Conservation (phyloP, 2,329 filamentous ascomycete genomes). For the Penicillium digitatum region DNA sequence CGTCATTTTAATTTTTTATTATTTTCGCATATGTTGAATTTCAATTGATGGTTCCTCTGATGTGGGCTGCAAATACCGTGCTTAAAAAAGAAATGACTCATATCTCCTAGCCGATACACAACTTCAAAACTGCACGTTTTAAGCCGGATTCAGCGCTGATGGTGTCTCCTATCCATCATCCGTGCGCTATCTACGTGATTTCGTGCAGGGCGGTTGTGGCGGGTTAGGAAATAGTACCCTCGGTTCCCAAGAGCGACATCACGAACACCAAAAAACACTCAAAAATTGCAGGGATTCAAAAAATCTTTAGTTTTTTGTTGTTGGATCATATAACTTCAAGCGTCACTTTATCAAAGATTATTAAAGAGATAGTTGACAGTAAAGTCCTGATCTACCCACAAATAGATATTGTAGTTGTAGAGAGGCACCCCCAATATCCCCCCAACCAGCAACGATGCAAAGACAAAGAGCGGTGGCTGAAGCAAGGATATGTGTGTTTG, state of each 20-base stretch:
- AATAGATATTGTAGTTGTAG: background rate
- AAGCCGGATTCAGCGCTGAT: background rate
- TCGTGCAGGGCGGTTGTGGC: conserved; percentile 22
- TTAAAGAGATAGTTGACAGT: conserved; percentile 7
- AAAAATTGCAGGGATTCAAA: background rate
- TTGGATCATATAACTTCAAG: background rate
- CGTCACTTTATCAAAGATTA: conserved; percentile 19
- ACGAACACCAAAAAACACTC: background rate
- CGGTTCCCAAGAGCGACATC: background rate
- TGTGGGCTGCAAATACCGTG: background rate
- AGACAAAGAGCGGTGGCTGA: conserved; percentile 9
- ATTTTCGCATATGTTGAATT: background rate
- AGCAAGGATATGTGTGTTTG: conserved; percentile 6
- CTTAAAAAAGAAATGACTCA: background rate
- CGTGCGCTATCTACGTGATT: conserved; percentile 15
- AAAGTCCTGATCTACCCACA: background rate
- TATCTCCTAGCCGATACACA: background rate
- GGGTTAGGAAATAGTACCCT: conserved; percentile 16
- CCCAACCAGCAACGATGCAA: background rate
- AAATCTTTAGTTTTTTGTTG: background rate
- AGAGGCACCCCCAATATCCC: background rate
- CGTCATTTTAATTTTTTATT: background rate
- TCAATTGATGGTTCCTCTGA: background rate
- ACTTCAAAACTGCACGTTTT: background rate
- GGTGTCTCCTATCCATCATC: conserved; percentile 13